Evolutionary conservation across 2,329 filamentous ascomycete species (phyloP), one percentile per base, ranked within the genome.

Genomic region (Sphaerulina populicola): DNA sequence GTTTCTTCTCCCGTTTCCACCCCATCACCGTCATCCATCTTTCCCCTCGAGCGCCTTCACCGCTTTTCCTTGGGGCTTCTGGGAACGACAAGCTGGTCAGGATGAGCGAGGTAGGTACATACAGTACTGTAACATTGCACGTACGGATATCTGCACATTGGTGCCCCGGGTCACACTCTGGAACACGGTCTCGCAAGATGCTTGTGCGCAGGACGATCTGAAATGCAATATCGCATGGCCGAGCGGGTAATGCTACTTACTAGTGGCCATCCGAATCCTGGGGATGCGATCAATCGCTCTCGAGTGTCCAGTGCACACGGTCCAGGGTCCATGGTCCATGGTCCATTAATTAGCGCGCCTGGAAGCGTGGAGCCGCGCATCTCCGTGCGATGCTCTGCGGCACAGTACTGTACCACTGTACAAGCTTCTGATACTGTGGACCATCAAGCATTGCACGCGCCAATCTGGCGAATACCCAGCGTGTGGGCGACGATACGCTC

Each of bases 1-100:
- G 71, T 69, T 36, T 44, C 14, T 39, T 15, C 14, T 39, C 14
- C 10, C 14, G 5, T 27, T 11, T 39, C 8, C 11, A 8, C 39
- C 10, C 44, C 36, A 31, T 42, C 23, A 31, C 41, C 15, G 39
- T 36, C 33, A 21, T 36, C 30, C 39, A 23, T n/a, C 35, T 27
- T 5, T 23, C 14, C 44, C 44, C 15, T 18, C 35, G 15, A 27
- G 9, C 27, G 29, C 29, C 29, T 15, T 38, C 44, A n/a, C 31
- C 43, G 35, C 44, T 31, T 21, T 35, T 46, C 33, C 44, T 27
- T 27, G 2, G 6, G 23, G 23, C 23, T 27, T 27, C 23, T 27
- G 23, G 23, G 23, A 27, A 27, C 23, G 23, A 35, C 4, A 35
- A 35, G 31, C 31, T 27, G 23, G 23, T 27, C 31, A 35, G 31